phyloP scores from a whole-genome alignment of 192 early-diverging fungal genomes.

The Gamsiella multidivaricata region DNA sequence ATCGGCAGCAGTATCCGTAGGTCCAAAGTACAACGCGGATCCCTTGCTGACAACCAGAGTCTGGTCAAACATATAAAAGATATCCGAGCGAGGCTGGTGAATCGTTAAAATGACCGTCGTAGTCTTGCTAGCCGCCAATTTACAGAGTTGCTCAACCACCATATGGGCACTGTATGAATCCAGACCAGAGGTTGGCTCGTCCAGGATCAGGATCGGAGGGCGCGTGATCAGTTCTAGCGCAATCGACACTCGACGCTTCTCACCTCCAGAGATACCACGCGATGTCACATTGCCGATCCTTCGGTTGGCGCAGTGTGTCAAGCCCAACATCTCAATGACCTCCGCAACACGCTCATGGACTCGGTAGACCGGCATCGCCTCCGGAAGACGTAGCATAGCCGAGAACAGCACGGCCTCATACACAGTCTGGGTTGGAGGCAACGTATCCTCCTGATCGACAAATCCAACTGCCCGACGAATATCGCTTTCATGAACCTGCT shows the following conservation, averaged over 20 bases:
- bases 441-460: constrained; percentile 72
- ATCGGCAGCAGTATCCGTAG: constrained; percentile 30
- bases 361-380: constrained; percentile 61
- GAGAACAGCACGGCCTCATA: constrained; percentile 84
- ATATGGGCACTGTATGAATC: constrained; percentile 78
- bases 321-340: constrained; percentile 69
- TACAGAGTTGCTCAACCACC: constrained; percentile 70
- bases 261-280: constrained; percentile 75
- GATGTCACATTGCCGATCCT: constrained; percentile 68
- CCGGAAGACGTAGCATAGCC: constrained; percentile 74
- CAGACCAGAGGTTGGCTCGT: constrained; percentile 86
- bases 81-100: constrained; percentile 62
- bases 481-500: constrained; percentile 54
- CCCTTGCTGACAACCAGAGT: constrained; percentile 53
- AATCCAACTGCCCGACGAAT: constrained; percentile 77
- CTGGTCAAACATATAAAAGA: constrained; percentile 61
- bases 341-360: constrained; percentile 63
- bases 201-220: constrained; percentile 81
- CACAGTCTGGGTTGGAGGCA: constrained; percentile 71
- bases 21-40: constrained; percentile 52
- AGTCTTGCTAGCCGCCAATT: constrained; percentile 60
- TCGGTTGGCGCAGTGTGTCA: constrained; percentile 62
- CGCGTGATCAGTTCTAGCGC: constrained; percentile 68
- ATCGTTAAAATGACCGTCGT: constrained; percentile 60
- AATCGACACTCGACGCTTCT: constrained; percentile 73